A percentile compares a stretch with the other conserved stretches of the same genome.
Conservation (phyloP, 78 protist species). For the Chrysochromulina tobinii region DNA sequence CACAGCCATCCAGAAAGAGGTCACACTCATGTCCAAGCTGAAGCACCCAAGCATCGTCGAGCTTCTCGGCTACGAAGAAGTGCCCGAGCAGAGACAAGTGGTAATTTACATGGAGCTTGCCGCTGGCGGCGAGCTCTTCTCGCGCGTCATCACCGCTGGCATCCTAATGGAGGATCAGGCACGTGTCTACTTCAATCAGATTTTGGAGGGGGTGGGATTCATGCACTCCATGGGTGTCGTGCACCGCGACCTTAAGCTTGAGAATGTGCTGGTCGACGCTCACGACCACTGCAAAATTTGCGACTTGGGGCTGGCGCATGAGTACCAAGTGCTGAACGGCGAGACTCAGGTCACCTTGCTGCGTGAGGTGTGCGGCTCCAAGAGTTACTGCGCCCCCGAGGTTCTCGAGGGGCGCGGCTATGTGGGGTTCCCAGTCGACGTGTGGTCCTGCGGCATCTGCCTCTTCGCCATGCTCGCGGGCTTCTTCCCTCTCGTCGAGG, state of each 20-base stretch:
- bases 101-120: constrained; percentile 38
- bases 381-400: constrained; percentile 60
- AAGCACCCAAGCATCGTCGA: background rate
- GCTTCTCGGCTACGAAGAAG: background rate
- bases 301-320: constrained; percentile 71
- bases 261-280: constrained; percentile 62
- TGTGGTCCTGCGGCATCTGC: constrained; percentile 74
- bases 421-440: constrained; percentile 65
- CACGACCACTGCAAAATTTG: constrained; percentile 56
- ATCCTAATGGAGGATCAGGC: background rate
- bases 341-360: background rate
- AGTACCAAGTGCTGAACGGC: background rate
- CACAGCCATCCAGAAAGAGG: background rate
- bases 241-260: constrained; percentile 70
- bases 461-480: constrained; percentile 22
- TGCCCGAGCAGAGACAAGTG: background rate
- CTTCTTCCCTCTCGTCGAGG: constrained; percentile 21
- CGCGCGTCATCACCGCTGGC: background rate
- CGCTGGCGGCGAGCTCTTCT: constrained; percentile 50
- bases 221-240: background rate
- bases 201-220: background rate
- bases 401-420: constrained; percentile 49
- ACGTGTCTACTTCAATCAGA: constrained; percentile 19
- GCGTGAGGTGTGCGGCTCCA: constrained; percentile 56
- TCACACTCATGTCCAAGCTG: background rate